Evolutionary conservation across 1,284 basidiomycete species (phyloP).

Genomic region (Microbotryum lychnidis-dioicae): DNA sequence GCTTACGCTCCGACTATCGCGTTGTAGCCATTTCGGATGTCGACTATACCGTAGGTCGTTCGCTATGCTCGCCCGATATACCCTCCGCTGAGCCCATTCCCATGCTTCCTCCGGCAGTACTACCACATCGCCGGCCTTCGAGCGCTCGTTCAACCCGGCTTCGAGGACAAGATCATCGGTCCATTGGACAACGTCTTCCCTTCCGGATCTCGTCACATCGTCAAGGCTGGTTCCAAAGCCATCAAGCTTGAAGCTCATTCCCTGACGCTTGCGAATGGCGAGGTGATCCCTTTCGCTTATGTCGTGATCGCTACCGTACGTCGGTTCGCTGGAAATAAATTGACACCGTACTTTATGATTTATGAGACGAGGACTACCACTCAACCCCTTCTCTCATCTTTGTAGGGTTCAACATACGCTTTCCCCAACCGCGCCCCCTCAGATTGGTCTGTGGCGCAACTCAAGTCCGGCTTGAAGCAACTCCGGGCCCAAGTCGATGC

Average conservation of each 20-base stretch:
- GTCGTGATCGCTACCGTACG: constrained; percentile 24
- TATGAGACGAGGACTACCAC: not conserved
- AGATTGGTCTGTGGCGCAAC: constrained; percentile 1
- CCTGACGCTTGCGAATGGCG: constrained; percentile 38
- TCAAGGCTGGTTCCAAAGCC: constrained; percentile 34
- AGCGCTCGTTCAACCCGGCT: constrained; percentile 17
- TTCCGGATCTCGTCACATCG: constrained; percentile 30
- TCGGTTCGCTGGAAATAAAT: no score
- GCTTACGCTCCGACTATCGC: constrained; percentile 10
- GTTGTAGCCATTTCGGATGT: constrained; percentile 9
- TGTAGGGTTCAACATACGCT: constrained; percentile 23
- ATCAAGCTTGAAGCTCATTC: constrained; percentile 37
- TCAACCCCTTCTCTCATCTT: not conserved
- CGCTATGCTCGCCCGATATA: not conserved
- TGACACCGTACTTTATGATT: not conserved
- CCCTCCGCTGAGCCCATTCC: constrained; percentile 1
- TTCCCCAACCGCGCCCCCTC: constrained; percentile 16
- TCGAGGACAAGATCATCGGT: constrained; percentile 20
- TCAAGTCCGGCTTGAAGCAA: constrained; percentile 7
- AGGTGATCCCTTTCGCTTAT: constrained; percentile 38
- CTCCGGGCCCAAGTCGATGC: constrained; percentile 32
- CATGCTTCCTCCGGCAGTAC: constrained; percentile 28
- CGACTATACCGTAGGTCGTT: not conserved
- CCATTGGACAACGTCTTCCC: constrained; percentile 39
- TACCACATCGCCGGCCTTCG: constrained; percentile 41